A percentile compares a stretch with the other conserved stretches of the same genome.
Evolutionary conservation across 2,329 filamentous ascomycete genomes (phyloP).

Genomic region (Coniosporium tulheliwenetii): DNA sequence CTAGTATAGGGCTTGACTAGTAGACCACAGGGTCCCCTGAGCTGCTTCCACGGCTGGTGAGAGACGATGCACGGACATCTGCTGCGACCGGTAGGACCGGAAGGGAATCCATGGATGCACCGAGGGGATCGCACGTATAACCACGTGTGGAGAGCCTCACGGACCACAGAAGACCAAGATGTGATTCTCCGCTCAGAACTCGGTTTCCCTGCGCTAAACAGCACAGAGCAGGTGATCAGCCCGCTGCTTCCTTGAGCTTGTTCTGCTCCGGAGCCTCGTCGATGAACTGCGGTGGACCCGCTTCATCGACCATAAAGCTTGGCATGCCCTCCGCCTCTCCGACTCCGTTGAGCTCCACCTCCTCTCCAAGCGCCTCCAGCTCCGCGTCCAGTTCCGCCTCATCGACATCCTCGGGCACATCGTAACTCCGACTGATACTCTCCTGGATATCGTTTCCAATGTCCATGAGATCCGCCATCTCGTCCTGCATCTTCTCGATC

Average conservation of each 20-base stretch:
- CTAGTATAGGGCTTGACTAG: no score
- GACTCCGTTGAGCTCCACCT: conserved; percentile 73
- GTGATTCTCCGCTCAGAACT: no score
- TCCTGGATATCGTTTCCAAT: conserved; percentile 98
- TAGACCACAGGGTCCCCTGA: no score
- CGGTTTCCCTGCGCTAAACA: no score
- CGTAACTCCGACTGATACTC: conserved; percentile 77
- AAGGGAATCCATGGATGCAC: no score
- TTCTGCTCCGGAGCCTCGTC: conserved; percentile 69
- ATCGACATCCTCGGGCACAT: conserved; percentile 92
- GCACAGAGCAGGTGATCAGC: conserved; percentile 13
- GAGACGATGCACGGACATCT: no score
- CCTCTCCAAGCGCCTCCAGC: conserved; percentile 82
- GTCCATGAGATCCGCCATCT: conserved; percentile 97
- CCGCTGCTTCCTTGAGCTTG: conserved; percentile 71
- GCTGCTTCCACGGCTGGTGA: no score
- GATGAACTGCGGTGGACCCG: conserved; percentile 69
- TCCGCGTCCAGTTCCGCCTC: conserved; percentile 94
- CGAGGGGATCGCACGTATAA: no score
- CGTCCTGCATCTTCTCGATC: conserved; percentile 94
- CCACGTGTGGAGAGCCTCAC: no score
- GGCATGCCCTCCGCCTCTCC: conserved; percentile 49
- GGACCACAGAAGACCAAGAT: no score
- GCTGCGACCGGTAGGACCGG: no score
- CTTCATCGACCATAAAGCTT: conserved; percentile 79